Percentiles rank a stretch among this genome's conserved stretches.
These are phyloP conservation scores for Trichocladium uniseriatum DNA, from an alignment of 495 filamentous ascomycete genomes.

Conservation along the genomic window DNA sequence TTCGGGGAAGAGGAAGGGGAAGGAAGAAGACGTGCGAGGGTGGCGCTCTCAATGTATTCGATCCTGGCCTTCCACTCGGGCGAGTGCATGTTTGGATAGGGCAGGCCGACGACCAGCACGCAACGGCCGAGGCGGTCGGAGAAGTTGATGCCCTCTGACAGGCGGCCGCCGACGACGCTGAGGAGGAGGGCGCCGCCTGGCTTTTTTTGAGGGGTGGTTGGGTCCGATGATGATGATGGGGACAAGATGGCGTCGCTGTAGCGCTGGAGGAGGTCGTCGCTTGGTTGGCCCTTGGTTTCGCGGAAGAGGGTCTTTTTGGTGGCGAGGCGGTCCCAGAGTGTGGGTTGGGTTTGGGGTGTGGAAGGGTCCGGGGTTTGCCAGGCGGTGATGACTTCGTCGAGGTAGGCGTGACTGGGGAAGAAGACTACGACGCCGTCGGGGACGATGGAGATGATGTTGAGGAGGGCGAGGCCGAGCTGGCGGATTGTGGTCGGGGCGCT, in stretches of 20 bases:
- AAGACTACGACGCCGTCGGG: constrained; percentile 94
- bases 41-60: constrained; percentile 66
- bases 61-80: constrained; percentile 89
- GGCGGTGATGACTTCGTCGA: constrained; percentile 57
- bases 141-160: constrained; percentile 98
- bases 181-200: constrained; percentile 63
- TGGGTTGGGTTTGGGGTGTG: constrained; percentile 5
- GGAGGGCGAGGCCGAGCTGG: constrained; percentile 63
- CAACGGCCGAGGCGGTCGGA: constrained; percentile 82
- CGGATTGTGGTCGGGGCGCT: constrained; percentile 52
- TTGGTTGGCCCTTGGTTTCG: constrained; percentile 50
- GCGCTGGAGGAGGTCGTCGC: constrained; percentile 58
- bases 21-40: constrained; percentile 32
- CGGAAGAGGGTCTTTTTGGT: constrained; percentile 57
- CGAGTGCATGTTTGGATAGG: constrained; percentile 84
- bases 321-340: constrained; percentile 47
- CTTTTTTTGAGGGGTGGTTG: neutral
- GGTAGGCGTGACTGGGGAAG: constrained; percentile 88
- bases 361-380: constrained; percentile 46
- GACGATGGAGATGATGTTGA: constrained; percentile 61
- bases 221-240: neutral
- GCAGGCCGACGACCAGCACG: constrained; percentile 80
- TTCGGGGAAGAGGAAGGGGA: neutral
- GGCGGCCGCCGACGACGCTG: constrained; percentile 89
- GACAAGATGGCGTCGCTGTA: constrained; percentile 62